phyloP scores from a whole-genome alignment of 495 filamentous ascomycete species.

The Penicillium soppii region DNA sequence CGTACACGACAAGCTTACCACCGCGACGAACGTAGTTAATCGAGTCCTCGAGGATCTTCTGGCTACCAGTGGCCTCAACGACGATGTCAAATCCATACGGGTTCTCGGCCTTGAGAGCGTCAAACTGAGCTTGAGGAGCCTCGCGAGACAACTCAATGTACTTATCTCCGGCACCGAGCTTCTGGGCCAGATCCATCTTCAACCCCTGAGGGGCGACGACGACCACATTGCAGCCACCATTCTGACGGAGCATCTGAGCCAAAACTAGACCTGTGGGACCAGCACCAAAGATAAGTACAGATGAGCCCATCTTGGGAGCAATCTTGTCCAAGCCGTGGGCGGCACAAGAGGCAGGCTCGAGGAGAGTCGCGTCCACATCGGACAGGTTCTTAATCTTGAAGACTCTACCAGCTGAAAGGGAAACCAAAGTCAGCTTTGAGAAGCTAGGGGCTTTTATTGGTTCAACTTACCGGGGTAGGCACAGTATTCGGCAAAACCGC shows the following conservation, averaged over 20 bases:
- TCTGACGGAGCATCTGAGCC: constrained; percentile 61
- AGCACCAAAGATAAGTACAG: constrained; percentile 65
- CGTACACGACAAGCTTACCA: constrained; percentile 68
- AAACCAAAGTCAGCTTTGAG: background rate
- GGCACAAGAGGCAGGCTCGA: constrained; percentile 72
- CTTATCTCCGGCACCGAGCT: constrained; percentile 63
- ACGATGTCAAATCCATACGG: constrained; percentile 74
- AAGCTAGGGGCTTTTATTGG: background rate
- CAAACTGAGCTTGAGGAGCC: constrained; percentile 55
- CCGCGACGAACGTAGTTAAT: constrained; percentile 68
- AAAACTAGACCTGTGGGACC: constrained; percentile 65
- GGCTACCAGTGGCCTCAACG: constrained; percentile 60
- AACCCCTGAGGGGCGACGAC: constrained; percentile 64
- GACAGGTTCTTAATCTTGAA: constrained; percentile 70
- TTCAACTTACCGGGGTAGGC: constrained; percentile 36
- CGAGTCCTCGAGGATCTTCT: constrained; percentile 66
- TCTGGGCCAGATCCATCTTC: constrained; percentile 70
- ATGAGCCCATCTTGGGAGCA: constrained; percentile 64
- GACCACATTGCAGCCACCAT: constrained; percentile 64
- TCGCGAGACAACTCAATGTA: constrained; percentile 61
- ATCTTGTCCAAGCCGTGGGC: constrained; percentile 73
- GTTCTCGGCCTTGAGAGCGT: constrained; percentile 61
- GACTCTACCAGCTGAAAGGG: constrained; percentile 52
- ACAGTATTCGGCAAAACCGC: constrained; percentile 71
- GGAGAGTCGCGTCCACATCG: constrained; percentile 68